Evolutionary conservation across 2,329 filamentous ascomycete genomes (phyloP).

Genomic region (Lasiodiplodia sp.): DNA sequence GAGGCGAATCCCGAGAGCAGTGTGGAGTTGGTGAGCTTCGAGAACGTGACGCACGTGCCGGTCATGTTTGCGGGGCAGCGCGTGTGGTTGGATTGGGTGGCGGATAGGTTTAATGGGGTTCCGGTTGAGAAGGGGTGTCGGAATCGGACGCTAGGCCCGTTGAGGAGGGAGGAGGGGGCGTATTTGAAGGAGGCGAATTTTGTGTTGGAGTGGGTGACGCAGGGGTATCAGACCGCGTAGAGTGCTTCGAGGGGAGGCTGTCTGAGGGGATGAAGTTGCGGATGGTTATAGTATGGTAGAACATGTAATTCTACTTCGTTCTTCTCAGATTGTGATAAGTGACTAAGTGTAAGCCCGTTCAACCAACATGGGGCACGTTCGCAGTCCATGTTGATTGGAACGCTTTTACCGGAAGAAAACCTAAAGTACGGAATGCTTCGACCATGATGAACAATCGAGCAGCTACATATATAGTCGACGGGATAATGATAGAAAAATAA

Average conservation of each 20-base stretch:
- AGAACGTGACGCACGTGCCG: slow-evolving; percentile 40
- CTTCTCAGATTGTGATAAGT: no score
- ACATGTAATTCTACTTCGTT: neutral
- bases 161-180: neutral
- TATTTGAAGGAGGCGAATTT: neutral
- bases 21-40: slow-evolving; percentile 35
- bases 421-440: neutral
- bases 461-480: neutral
- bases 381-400: neutral
- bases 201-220: neutral
- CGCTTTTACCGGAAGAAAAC: neutral
- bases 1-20: neutral
- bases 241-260: neutral
- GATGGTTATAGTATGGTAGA: neutral
- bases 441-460: slow-evolving; percentile 2
- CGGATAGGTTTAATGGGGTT: slow-evolving; percentile 37
- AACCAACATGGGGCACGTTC: neutral
- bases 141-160: slow-evolving; percentile 16
- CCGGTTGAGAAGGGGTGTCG: neutral
- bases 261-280: neutral
- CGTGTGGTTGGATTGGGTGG: slow-evolving; percentile 43
- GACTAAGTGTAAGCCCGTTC: neutral
- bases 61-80: slow-evolving; percentile 40
- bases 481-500: no score
- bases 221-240: slow-evolving; percentile 2